Evolutionary conservation across 352 stramenopile genomes (phyloP), one percentile per base, ranked within the genome.

Genomic region (Globisporangium parvum): DNA sequence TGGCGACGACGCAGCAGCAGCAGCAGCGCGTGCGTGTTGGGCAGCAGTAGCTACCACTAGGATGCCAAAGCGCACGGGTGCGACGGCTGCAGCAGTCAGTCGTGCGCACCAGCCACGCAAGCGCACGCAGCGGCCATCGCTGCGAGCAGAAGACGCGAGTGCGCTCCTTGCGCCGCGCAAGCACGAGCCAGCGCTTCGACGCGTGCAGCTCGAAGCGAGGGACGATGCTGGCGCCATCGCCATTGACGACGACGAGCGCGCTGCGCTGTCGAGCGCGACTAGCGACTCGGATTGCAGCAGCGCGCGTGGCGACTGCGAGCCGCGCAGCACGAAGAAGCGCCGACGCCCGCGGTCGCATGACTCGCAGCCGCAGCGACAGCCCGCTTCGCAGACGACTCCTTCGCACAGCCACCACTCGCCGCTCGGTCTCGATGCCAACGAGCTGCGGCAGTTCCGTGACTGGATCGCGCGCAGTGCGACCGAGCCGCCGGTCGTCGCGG

Each of bases 401-500:
- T 54, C 51, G 0, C 9, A 41, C 18, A 24, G n/a, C 4, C 42
- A 62, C 9, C 40, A 28, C 31, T 44, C 40, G 12, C 5, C 18
- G 46, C 24, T 44, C 0, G 31, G 20, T 12, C 51, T 80, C 14
- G 24, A 20, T 12, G 56, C 35, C 9, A 31, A 57, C 4, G 59
- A 77, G 49, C 31, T 67, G 23, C n/a, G 26, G 0, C 62, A 75
- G 20, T 85, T 85, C 35, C 40, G 70, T 2, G 57, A 66, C 5
- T 88, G 78, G 78, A 70, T 87, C 55, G 65, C 64, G 12, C 47
- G 47, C 50, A 77, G 64, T 15, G 55, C 60, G 12, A 63, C 70
- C 14, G 73, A 66, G 11, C 53, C 64, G 14, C 56, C 62, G 26
- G 70, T 62, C 6, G 69, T 88, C 14, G 57, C 53, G 17, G 67